Base-by-base conservation (phyloP, 163 green algal genomes). In the Chlamydomonas reinhardtii region DNA sequence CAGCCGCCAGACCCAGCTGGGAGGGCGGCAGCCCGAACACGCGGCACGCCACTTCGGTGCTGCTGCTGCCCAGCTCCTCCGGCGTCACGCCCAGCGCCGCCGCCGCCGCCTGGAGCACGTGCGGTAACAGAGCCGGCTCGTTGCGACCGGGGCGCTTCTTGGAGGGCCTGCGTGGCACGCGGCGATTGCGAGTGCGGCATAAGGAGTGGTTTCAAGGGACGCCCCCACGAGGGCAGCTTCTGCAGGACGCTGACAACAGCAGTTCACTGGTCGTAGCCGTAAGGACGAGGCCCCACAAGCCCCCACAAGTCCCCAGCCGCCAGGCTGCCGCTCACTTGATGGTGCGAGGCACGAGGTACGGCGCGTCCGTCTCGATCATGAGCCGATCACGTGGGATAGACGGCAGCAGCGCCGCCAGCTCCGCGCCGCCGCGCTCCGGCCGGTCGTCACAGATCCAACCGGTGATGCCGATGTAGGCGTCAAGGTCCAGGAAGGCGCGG, bases 341-440 rank as follows among this genome's bases (percentile, higher is more conserved):
- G n/a, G 81, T 94, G 3, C 94, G 83, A 0, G 94, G 94, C 19
- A 91, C 92, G 24, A 98, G 88, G 83, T 97, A 98, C 0, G 95
- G 95, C 29, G 88, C 91, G 81, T 98, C 95, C 14, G 95, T 97
- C 82, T 98, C 95, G 4, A 98, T 93, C 90, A 98, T 93, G 20
- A 98, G 89, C 12, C 88, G 76, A 71, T 96, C 91, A 0, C 65
- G 61, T 0, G 95, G 94, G 12, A 98, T 95, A 5, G 74, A 69
- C 6, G 78, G 65, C 27, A 98, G 89, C 48, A 97, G 83, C 2
- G 88, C 84, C 0, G 94, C 94, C 61, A 97, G 92, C 86, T 95
- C 88, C 35, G 89, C 89, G 39, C 90, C 95, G 43, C 95, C 94
- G 11, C 93, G 85, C 31, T 96, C 94, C 0, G 92, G 91, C 35